Percentiles rank a stretch among this genome's conserved stretches.
Conservation (phyloP, 2,329 filamentous ascomycete species). For the Penicillium sp. region DNA sequence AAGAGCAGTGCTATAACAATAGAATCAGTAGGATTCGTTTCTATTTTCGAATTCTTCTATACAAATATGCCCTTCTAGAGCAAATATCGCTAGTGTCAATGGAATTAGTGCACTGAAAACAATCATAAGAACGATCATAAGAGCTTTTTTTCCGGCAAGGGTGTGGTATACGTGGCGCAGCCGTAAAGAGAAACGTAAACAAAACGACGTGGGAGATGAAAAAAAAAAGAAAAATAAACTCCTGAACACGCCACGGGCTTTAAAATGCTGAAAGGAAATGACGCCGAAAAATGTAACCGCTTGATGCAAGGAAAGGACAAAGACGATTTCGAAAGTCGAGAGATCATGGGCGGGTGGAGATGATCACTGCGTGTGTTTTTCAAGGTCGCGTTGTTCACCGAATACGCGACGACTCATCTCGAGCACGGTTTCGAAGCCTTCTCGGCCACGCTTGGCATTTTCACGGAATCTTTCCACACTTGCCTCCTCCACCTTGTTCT, state of each 20-base stretch:
- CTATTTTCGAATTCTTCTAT: conserved; percentile 13
- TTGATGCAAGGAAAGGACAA: conserved; percentile 20
- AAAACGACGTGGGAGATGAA: neutral
- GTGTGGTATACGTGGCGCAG: conserved; percentile 6
- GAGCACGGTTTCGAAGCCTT: conserved; percentile 93
- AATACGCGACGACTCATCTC: conserved; percentile 92
- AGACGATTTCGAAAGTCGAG: neutral
- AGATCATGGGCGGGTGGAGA: neutral
- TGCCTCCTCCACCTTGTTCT: conserved; percentile 92
- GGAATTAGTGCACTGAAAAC: conserved; percentile 4
- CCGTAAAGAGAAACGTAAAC: neutral
- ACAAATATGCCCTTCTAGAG: conserved; percentile 9
- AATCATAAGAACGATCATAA: conserved; percentile 1
- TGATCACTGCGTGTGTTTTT: conserved; percentile 27
- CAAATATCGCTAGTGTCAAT: conserved; percentile 9
- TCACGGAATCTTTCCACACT: conserved; percentile 86
- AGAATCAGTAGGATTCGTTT: neutral
- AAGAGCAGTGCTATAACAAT: conserved; percentile 10
- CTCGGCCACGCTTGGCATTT: conserved; percentile 84
- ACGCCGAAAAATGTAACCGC: conserved; percentile 36
- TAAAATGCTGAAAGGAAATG: conserved; percentile 6
- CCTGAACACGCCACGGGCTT: conserved; percentile 2
- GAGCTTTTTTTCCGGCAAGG: conserved; percentile 13
- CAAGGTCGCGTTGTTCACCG: conserved; percentile 76
- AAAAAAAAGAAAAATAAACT: conserved; percentile 3